Percentiles rank a stretch among this genome's conserved stretches.
Conservation (phyloP, 768 basidiomycete genomes). For the Leccinellum albellum region DNA sequence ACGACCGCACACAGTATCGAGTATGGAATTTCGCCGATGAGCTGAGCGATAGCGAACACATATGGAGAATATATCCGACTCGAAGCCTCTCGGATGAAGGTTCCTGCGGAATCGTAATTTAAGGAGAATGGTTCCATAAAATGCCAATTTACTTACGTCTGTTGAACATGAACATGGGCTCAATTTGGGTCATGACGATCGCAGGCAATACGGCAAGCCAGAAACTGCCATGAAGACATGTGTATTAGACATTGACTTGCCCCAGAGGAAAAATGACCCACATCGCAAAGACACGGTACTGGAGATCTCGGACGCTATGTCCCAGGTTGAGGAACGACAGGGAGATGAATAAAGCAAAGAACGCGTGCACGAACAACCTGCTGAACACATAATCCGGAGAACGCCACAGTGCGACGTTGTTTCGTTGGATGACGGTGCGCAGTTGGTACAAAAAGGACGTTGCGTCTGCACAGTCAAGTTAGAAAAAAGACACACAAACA, state of each 20-base stretch:
- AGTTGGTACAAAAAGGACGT: conserved; percentile 76
- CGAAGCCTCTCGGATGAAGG: conserved; percentile 58
- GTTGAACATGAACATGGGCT: conserved; percentile 79
- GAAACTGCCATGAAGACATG: conserved; percentile 39
- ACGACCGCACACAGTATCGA: conserved; percentile 63
- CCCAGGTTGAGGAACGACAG: conserved; percentile 79
- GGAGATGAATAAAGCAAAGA: conserved; percentile 68
- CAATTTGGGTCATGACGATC: conserved; percentile 65
- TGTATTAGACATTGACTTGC: background rate
- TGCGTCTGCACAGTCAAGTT: conserved; percentile 47
- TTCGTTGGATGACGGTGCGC: conserved; percentile 59
- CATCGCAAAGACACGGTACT: conserved; percentile 81
- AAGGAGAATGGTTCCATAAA: background rate
- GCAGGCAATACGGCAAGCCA: conserved; percentile 67
- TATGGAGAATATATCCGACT: conserved; percentile 84
- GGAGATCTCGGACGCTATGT: conserved; percentile 57
- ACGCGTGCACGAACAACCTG: conserved; percentile 70
- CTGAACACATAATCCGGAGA: conserved; percentile 85
- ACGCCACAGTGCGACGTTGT: conserved; percentile 72
- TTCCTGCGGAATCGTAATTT: conserved; percentile 22
- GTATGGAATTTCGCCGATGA: conserved; percentile 79
- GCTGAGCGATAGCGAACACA: conserved; percentile 80
- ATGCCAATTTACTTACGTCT: conserved; percentile 40
- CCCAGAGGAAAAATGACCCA: conserved; percentile 30
- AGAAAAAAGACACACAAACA: background rate